A percentile compares a stretch with the other conserved stretches of the same genome.
Conservation (phyloP, 2,329 filamentous ascomycete genomes). For the Neonectria faginata region DNA sequence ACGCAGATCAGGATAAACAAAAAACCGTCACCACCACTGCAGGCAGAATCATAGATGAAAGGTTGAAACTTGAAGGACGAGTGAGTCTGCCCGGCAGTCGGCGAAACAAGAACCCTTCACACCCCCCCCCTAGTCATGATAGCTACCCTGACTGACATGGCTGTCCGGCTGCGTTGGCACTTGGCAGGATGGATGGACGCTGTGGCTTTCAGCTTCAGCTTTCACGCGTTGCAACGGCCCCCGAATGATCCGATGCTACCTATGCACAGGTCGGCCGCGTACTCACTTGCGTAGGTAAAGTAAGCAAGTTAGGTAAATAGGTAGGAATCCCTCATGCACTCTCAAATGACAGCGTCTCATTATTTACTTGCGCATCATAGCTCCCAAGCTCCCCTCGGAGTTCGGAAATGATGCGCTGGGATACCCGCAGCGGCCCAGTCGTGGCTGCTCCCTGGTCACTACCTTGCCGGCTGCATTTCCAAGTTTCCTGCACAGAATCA, state of each 20-base stretch:
- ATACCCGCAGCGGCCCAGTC: constrained; percentile 1
- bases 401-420: constrained; percentile 17
- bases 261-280: constrained; percentile 1
- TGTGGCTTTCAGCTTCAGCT: constrained; percentile 10
- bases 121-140: constrained; percentile 35
- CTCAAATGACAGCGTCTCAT: background rate
- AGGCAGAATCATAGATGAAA: constrained; percentile 16
- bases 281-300: background rate
- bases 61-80: constrained; percentile 19
- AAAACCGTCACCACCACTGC: constrained; percentile 3
- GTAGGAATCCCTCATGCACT: background rate
- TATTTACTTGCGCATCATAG: background rate
- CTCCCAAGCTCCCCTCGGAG: constrained; percentile 3
- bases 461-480: constrained; percentile 7
- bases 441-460: background rate
- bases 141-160: constrained; percentile 27
- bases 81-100: constrained; percentile 21
- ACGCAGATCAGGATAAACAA: constrained; percentile 1
- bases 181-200: background rate
- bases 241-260: constrained; percentile 5
- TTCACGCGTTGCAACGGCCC: constrained; percentile 14
- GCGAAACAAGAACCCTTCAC: constrained; percentile 16
- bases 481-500: constrained; percentile 22
- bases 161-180: constrained; percentile 2
- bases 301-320: too few relatives aligned